Conservation (phyloP, 257 asterid species). For the Solanum bukasovii region DNA sequence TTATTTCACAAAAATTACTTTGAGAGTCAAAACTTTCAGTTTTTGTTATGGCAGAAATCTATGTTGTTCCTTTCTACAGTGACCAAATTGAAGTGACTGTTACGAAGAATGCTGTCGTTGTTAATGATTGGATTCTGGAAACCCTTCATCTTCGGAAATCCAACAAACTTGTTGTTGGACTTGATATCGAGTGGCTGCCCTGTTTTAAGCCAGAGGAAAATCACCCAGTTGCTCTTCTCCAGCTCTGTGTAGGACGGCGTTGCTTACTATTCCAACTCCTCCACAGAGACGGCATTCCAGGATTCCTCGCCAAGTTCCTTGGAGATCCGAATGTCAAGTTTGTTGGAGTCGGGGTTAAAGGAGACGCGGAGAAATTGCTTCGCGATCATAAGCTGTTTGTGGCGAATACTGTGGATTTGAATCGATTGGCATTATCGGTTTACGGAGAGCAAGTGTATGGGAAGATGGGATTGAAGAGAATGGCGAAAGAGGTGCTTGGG, state of each 20-base stretch:
- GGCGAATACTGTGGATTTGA: neutral
- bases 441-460: no score
- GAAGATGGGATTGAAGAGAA: no score
- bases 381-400: constrained; percentile 6
- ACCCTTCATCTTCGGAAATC: neutral
- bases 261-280: constrained; percentile 4
- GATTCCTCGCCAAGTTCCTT: neutral
- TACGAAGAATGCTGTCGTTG: neutral
- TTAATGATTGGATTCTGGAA: neutral
- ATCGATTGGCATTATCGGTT: neutral
- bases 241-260: constrained; percentile 4
- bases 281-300: constrained; percentile 3
- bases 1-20: no score
- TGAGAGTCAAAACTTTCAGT: no score
- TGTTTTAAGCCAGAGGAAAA: neutral
- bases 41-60: neutral
- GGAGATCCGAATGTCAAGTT: neutral
- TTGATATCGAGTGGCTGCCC: constrained; percentile 20
- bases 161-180: constrained; percentile 3
- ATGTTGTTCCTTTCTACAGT: neutral
- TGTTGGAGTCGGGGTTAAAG: constrained; percentile 16
- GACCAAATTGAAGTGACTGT: neutral
- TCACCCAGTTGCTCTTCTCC: constrained; percentile 14
- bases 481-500: no score
- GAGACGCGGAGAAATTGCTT: constrained; percentile 7